Percentiles rank a stretch among this genome's conserved stretches.
phyloP scores from a whole-genome alignment of 441 rosid species.

The Erodium trifolium region DNA sequence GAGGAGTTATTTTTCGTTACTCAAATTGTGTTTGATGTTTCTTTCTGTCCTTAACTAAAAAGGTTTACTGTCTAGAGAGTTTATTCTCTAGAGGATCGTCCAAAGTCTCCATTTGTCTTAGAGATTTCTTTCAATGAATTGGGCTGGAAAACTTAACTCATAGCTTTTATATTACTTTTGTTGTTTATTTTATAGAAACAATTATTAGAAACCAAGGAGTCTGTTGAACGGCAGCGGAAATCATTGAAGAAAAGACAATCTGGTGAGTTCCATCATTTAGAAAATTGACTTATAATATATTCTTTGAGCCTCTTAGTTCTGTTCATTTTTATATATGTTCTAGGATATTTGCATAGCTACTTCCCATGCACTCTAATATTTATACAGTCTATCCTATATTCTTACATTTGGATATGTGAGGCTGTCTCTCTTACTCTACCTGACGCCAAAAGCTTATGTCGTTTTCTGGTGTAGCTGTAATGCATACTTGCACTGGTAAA shows the following conservation, averaged over 20 bases:
- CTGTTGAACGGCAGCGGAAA: constrained; percentile 88
- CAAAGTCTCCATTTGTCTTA: not conserved
- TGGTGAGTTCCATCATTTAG: constrained; percentile 36
- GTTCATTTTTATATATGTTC: not conserved
- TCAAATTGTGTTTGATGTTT: not conserved
- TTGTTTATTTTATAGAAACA: constrained; percentile 44
- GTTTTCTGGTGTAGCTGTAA: no score
- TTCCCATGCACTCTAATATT: not conserved
- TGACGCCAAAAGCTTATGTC: no score
- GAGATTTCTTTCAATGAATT: not conserved
- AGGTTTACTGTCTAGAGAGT: not conserved
- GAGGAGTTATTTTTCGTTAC: no score
- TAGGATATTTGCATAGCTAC: constrained; percentile 1
- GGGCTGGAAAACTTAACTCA: not conserved
- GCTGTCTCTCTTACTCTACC: not conserved
- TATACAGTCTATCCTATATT: not conserved
- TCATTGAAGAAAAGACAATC: constrained; percentile 83
- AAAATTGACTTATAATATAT: not conserved
- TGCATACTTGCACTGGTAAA: no score
- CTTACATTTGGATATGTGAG: not conserved
- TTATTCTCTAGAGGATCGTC: not conserved
- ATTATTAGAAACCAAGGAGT: constrained; percentile 90
- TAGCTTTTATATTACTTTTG: not conserved
- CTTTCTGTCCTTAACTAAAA: not conserved
- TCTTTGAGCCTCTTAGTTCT: constrained; percentile 1